Conservation (phyloP, 2,329 filamentous ascomycete species). For the Cercospora sesami region DNA sequence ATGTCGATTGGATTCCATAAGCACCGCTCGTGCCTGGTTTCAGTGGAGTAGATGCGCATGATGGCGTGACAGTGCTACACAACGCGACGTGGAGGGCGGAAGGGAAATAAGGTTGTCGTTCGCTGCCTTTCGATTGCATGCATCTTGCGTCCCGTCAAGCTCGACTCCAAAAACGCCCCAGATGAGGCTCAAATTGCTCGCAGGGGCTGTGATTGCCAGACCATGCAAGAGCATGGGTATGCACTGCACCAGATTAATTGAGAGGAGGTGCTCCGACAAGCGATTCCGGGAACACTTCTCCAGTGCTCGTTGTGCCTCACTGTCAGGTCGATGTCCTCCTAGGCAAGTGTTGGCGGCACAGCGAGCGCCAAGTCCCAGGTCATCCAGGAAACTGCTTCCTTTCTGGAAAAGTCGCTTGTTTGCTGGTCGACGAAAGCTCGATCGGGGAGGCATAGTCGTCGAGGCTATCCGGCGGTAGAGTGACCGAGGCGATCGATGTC, state of each 20-base stretch:
- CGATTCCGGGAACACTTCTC: not conserved
- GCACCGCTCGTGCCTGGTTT: not conserved
- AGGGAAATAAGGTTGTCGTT: not conserved
- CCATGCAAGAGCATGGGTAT: not conserved
- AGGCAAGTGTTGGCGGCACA: not conserved
- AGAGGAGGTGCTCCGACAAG: not conserved
- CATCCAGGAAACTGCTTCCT: not conserved
- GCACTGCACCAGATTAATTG: not conserved
- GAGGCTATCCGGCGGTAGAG: not conserved
- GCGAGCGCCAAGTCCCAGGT: not conserved
- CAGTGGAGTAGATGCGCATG: not conserved
- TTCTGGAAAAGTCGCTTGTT: not conserved
- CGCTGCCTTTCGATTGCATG: not conserved
- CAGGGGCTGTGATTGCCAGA: not conserved
- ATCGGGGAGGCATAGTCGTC: not conserved
- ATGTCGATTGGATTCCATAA: not conserved
- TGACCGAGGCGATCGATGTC: not conserved
- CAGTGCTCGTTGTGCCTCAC: not conserved
- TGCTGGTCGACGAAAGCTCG: not conserved
- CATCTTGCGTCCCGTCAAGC: not conserved
- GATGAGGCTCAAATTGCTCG: constrained; percentile 3
- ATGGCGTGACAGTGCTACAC: not conserved
- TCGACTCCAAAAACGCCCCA: not conserved
- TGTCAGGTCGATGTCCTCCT: not conserved
- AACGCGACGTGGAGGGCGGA: not conserved